These are phyloP conservation scores for Arachnomyces sp. DNA, from an alignment of 2,329 filamentous ascomycete species.

Conservation along the genomic window DNA sequence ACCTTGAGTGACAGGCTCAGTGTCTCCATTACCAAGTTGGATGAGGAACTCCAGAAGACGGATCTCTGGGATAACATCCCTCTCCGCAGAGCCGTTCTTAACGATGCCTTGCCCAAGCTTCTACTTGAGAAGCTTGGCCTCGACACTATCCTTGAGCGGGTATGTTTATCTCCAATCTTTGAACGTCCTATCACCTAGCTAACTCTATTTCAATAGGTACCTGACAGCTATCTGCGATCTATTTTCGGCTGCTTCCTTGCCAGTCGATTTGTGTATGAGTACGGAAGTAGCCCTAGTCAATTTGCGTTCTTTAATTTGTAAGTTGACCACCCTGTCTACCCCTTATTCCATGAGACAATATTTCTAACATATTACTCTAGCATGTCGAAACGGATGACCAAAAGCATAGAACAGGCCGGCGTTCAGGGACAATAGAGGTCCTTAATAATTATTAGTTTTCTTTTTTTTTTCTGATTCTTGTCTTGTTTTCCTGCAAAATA, in stretches of 20 bases:
- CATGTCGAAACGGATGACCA: conserved; percentile 31
- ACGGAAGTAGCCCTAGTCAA: conserved; percentile 83
- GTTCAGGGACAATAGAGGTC: not conserved
- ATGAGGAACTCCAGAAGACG: conserved; percentile 90
- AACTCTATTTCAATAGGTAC: conserved; percentile 48
- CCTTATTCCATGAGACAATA: not conserved
- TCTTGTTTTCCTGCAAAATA: no score
- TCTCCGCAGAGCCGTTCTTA: conserved; percentile 68
- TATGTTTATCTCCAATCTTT: conserved; percentile 31
- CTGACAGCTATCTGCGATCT: conserved; percentile 81
- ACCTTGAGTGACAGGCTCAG: conserved; percentile 88
- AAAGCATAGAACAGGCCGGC: conserved; percentile 2
- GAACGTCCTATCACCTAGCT: conserved; percentile 9
- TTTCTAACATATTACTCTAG: conserved; percentile 16
- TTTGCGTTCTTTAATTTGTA: conserved; percentile 99
- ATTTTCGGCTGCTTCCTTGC: conserved; percentile 96
- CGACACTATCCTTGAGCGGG: conserved; percentile 74
- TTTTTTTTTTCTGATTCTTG: no score
- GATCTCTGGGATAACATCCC: conserved; percentile 80
- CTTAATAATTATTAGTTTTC: no score
- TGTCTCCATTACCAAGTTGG: conserved; percentile 86
- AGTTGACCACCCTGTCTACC: conserved; percentile 40
- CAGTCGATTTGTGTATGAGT: conserved; percentile 91
- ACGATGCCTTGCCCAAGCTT: conserved; percentile 76
- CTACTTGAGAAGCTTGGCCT: conserved; percentile 84